Percentiles rank a stretch among this genome's conserved stretches.
phyloP scores from a whole-genome alignment of 805 yeast genomes.

The Myxozyma sirexii region DNA sequence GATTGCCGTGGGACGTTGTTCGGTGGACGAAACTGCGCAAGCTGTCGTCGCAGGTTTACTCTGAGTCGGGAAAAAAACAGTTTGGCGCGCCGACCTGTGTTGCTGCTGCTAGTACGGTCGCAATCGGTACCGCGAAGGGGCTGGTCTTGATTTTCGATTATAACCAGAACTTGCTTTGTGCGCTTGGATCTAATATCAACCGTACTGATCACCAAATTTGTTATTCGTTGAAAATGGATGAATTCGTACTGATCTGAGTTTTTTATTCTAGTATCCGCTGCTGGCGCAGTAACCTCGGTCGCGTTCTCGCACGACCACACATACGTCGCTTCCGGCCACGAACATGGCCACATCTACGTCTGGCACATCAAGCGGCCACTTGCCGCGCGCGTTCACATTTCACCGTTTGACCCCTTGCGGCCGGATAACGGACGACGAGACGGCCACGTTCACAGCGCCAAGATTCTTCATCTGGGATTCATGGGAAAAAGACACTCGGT shows the following conservation, averaged over 20 bases:
- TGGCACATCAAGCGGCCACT: slow-evolving; percentile 60
- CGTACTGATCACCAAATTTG: slow-evolving; percentile 3
- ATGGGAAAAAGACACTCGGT: slow-evolving; percentile 58
- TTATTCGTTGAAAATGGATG: neutral
- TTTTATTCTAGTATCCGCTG: slow-evolving; percentile 39
- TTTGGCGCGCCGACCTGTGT: slow-evolving; percentile 59
- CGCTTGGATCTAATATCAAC: slow-evolving; percentile 43
- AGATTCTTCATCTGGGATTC: slow-evolving; percentile 53
- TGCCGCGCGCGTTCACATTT: slow-evolving; percentile 41
- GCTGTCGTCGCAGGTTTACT: slow-evolving; percentile 45
- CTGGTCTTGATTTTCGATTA: slow-evolving; percentile 66
- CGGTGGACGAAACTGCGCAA: slow-evolving; percentile 50
- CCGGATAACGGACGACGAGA: slow-evolving; percentile 34
- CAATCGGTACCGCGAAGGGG: slow-evolving; percentile 74
- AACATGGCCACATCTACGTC: slow-evolving; percentile 62
- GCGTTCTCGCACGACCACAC: slow-evolving; percentile 70
- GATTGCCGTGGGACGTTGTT: slow-evolving; percentile 37
- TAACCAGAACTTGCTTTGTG: slow-evolving; percentile 57
- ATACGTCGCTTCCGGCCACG: slow-evolving; percentile 67
- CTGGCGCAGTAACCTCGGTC: slow-evolving; percentile 58
- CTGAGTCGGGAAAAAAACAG: slow-evolving; percentile 41
- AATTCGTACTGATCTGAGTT: neutral
- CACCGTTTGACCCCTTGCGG: slow-evolving; percentile 36
- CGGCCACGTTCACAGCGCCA: slow-evolving; percentile 47
- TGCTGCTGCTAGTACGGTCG: slow-evolving; percentile 51